Evolutionary conservation across 139 green algal species (phyloP).

Genomic region (Zygnema circumcarinatum): DNA sequence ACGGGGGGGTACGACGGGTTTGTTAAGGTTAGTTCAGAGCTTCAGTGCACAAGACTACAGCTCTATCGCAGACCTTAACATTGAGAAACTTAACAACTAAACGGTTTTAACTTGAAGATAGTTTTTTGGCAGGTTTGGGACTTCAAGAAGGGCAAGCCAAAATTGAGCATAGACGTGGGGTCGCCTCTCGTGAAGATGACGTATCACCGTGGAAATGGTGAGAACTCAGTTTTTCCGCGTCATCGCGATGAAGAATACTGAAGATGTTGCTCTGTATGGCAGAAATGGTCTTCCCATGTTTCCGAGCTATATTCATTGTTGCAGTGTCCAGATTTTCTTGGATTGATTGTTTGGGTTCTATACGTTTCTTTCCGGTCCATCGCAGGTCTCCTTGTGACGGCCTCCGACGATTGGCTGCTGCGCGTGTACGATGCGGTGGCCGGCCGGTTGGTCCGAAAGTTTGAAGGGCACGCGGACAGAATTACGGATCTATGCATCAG

Average conservation of each 20-base stretch:
- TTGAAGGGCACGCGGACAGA: conserved; percentile 81
- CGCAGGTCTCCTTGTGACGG: conserved; percentile 69
- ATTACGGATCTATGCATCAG: conserved; percentile 68
- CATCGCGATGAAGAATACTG: neutral
- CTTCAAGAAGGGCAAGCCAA: conserved; percentile 56
- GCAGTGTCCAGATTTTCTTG: too few species aligned
- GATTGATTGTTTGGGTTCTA: too few species aligned
- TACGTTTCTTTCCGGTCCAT: too few species aligned
- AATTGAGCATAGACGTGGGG: conserved; percentile 36
- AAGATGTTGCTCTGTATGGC: too few species aligned
- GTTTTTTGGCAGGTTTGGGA: conserved; percentile 21
- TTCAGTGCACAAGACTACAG: neutral
- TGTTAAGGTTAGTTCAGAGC: conserved; percentile 40
- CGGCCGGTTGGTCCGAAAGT: conserved; percentile 79
- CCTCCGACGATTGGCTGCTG: conserved; percentile 69
- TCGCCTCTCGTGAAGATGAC: neutral
- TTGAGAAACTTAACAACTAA: conserved; percentile 12
- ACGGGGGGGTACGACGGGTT: conserved; percentile 53
- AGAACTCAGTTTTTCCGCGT: neutral
- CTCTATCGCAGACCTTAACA: neutral
- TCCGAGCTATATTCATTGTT: too few species aligned
- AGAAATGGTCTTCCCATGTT: too few species aligned
- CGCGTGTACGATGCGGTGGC: conserved; percentile 69
- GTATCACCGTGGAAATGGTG: conserved; percentile 51
- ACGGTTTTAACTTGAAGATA: neutral